Base-by-base conservation (phyloP, 1,139 yeast genomes). In the Ashbya aceris region DNA sequence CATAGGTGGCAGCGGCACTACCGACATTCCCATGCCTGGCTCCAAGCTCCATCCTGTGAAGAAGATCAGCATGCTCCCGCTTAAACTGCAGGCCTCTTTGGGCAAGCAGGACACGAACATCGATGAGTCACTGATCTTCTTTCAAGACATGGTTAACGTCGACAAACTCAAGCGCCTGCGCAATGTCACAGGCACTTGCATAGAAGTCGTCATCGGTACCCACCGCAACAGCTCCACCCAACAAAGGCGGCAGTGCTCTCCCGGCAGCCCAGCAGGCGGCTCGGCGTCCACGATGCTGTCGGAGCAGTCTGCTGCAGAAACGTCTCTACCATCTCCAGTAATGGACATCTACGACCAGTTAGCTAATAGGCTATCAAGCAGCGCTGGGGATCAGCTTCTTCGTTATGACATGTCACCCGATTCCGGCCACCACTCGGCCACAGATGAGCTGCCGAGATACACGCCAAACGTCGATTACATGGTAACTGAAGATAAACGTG, bases 121-220 rank as follows among this genome's bases (percentile, higher is more conserved):
- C 13, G 46, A 42, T 37, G 59, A 55, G 29, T 49, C 53, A 7
- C 49, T 46, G 34, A 56, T 56, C 36, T 50, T 48, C 23, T 58
- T 47, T 44, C 48, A 52, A 40, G 74, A 69, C 11, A 77, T 81
- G 59, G 72, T 84, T 39, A 85, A 86, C 55, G 89, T 93, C 2
- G 95, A 85, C 62, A 73, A 74, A 53, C 69, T 79, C 52, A 84
- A 84, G 58, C 65, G 86, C 44, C 73, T 78, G 67, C 78, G 79
- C 49, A 84, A 86, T 54, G 86, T 85, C 29, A 68, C 86, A 7
- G 86, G 86, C 33, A 64, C 85, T 51, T 84, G 89, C 41, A 74
- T 85, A 1, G 95, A 84, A 61, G 74, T 85, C 1, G 70, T 84
- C 12, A 73, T 86, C 30, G 96, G 96, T 5, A 86, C 95, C 0